Evolutionary conservation across 179 eudicot species (phyloP).

Genomic region (Silene noctiflora): DNA sequence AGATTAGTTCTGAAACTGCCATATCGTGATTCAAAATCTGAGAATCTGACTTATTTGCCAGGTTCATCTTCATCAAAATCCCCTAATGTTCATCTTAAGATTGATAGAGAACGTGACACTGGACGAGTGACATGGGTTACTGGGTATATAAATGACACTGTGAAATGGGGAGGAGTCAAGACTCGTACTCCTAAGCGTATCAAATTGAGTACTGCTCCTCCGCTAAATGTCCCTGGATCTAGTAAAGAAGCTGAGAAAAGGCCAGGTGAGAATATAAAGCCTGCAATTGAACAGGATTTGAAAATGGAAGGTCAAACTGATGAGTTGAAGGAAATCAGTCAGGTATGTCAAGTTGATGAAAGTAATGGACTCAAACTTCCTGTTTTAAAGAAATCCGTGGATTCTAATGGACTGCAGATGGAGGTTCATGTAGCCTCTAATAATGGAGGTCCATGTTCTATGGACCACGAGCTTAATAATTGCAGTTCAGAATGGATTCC

Average conservation of each 20-base stretch:
- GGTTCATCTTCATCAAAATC: slow-evolving; percentile 44
- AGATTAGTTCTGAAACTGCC: slow-evolving; percentile 66
- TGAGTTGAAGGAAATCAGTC: slow-evolving; percentile 27
- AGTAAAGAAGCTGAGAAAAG: slow-evolving; percentile 27
- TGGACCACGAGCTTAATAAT: slow-evolving; percentile 21
- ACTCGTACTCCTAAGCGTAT: slow-evolving; percentile 72
- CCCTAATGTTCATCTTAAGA: slow-evolving; percentile 30
- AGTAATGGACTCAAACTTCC: slow-evolving; percentile 16
- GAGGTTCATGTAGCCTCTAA: slow-evolving; percentile 25
- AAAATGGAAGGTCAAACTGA: slow-evolving; percentile 16
- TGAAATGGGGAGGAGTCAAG: slow-evolving; percentile 79
- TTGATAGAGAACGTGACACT: slow-evolving; percentile 25
- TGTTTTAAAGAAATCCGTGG: slow-evolving; percentile 22
- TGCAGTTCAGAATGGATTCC: slow-evolving; percentile 30
- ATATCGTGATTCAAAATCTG: slow-evolving; percentile 42
- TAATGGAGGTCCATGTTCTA: slow-evolving; percentile 26
- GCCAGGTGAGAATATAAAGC: slow-evolving; percentile 17
- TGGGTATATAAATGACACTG: slow-evolving; percentile 36
- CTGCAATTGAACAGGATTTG: slow-evolving; percentile 26
- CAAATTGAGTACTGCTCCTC: slow-evolving; percentile 37
- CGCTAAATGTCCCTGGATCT: slow-evolving; percentile 32
- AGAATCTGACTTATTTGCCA: slow-evolving; percentile 34
- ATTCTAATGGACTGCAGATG: slow-evolving; percentile 29
- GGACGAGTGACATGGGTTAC: slow-evolving; percentile 42
- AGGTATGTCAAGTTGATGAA: slow-evolving; percentile 17